These are phyloP conservation scores for Amoebophrya sp. DNA, from an alignment of 169 alveolate species.

Conservation along the genomic window DNA sequence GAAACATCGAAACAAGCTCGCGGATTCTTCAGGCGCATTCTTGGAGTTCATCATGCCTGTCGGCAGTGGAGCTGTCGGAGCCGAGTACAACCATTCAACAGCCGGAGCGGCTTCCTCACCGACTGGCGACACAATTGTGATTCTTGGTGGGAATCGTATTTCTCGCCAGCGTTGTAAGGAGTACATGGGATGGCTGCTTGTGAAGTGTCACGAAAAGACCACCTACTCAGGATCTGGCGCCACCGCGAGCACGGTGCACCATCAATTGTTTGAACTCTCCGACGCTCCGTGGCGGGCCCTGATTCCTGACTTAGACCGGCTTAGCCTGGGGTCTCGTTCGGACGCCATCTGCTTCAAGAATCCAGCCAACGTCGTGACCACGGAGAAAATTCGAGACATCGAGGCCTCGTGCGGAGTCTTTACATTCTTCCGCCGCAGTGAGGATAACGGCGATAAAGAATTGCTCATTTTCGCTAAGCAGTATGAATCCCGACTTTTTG, in stretches of 20 bases:
- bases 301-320: neutral
- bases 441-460: neutral
- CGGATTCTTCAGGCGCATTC: neutral
- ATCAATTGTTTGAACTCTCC: no score
- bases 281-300: neutral
- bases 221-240: neutral
- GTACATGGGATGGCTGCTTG: neutral
- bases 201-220: neutral
- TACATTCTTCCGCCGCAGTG: neutral
- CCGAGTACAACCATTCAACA: no score
- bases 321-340: neutral
- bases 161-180: neutral
- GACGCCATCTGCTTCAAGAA: neutral
- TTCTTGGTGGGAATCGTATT: neutral
- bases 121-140: no score
- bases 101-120: no score
- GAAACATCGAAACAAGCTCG: neutral
- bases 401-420: neutral
- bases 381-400: neutral
- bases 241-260: no score
- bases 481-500: neutral
- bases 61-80: no score
- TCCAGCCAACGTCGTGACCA: neutral
- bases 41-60: no score
- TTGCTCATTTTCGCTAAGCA: neutral